A percentile compares a stretch with the other conserved stretches of the same genome.
phyloP scores from a whole-genome alignment of 2,329 filamentous ascomycete species.

The Ceratocystiopsis sp. region DNA sequence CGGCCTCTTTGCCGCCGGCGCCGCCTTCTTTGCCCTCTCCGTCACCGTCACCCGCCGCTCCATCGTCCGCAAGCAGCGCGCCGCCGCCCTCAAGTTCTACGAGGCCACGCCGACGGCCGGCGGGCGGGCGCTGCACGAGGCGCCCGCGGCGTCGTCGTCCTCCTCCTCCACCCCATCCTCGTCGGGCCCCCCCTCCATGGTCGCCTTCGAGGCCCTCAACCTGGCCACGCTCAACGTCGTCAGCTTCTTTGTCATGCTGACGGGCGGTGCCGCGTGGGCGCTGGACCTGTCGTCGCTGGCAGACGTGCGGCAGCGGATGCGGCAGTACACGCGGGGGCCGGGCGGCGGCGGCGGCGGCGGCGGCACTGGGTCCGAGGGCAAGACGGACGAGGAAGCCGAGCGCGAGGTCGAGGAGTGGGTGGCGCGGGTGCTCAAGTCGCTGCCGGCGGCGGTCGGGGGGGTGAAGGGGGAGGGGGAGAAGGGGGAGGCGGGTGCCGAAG shows the following conservation, averaged over 20 bases:
- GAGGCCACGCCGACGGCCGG: constrained; percentile 28
- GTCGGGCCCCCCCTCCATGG: constrained; percentile 44
- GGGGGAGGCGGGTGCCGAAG: no score
- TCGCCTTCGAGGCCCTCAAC: constrained; percentile 70
- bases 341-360: constrained; percentile 2
- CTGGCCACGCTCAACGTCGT: constrained; percentile 76
- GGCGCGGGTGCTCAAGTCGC: constrained; percentile 35
- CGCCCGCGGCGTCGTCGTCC: not conserved
- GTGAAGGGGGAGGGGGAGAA: no score
- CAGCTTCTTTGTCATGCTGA: constrained; percentile 55
- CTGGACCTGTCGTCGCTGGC: constrained; percentile 57
- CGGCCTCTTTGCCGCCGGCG: constrained; percentile 55
- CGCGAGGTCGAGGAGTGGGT: constrained; percentile 45
- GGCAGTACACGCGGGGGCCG: constrained; percentile 19
- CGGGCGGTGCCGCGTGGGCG: constrained; percentile 58
- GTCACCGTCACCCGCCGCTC: constrained; percentile 55
- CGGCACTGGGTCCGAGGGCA: constrained; percentile 8
- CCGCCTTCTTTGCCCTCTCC: constrained; percentile 58
- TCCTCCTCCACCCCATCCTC: constrained; percentile 19
- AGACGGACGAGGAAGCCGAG: constrained; percentile 34
- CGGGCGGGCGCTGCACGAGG: constrained; percentile 9
- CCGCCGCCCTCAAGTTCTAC: constrained; percentile 55
- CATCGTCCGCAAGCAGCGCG: constrained; percentile 42
- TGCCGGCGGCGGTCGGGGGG: no score
- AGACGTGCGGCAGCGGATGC: constrained; percentile 41